A percentile compares a stretch with the other conserved stretches of the same genome.
These are phyloP conservation scores for Euphorbia tirucalli DNA, from an alignment of 345 rosid genomes.

Conservation along the genomic window DNA sequence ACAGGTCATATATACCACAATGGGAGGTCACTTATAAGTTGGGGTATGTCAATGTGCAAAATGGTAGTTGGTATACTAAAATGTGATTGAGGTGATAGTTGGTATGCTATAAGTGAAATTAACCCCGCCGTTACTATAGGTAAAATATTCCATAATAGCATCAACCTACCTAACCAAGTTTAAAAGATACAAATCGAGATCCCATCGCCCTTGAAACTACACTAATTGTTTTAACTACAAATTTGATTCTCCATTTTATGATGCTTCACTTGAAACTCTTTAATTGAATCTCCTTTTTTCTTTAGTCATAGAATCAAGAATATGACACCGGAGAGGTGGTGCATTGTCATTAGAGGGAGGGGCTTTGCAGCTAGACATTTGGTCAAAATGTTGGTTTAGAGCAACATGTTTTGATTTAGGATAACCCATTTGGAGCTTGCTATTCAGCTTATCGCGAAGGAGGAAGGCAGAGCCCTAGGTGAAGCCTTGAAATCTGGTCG, in stretches of 20 bases:
- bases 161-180: no score
- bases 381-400: conserved; percentile 69
- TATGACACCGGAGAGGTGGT: conserved; percentile 54
- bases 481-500: conserved; percentile 68
- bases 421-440: conserved; percentile 64
- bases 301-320: neutral
- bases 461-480: conserved; percentile 64
- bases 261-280: neutral
- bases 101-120: no score
- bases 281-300: neutral
- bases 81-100: no score
- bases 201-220: neutral
- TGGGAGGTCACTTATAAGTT: no score
- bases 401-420: conserved; percentile 52
- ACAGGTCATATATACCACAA: no score
- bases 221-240: neutral
- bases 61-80: no score
- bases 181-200: no score
- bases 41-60: no score
- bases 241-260: neutral
- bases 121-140: no score
- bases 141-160: no score
- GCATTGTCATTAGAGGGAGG: conserved; percentile 88
- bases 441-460: conserved; percentile 51
- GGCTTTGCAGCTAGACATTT: conserved; percentile 89